Evolutionary conservation across 371 early-diverging fungal species (phyloP).

Genomic region (Mucor irregularis): DNA sequence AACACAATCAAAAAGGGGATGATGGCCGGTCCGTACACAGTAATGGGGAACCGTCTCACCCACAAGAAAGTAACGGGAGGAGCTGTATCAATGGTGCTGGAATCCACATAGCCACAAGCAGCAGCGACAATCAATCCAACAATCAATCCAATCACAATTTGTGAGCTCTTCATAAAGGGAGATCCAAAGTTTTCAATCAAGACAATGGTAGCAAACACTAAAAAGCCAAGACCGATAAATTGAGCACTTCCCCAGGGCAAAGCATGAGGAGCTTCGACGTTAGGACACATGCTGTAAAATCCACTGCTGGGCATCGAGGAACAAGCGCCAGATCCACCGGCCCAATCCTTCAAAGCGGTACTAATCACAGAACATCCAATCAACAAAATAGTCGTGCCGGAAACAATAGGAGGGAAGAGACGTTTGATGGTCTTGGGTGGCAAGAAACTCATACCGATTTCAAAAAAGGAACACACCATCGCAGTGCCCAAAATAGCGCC

Average conservation of each 20-base stretch:
- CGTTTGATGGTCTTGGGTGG: conserved; percentile 58
- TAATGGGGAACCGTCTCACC: conserved; percentile 58
- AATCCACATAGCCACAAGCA: conserved; percentile 59
- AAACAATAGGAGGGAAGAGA: conserved; percentile 63
- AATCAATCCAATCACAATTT: conserved; percentile 61
- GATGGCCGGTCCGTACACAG: conserved; percentile 65
- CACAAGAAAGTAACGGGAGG: conserved; percentile 62
- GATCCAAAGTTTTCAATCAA: conserved; percentile 67
- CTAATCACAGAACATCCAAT: conserved; percentile 60
- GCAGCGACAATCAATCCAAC: conserved; percentile 65
- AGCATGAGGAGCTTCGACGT: conserved; percentile 54
- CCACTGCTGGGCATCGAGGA: conserved; percentile 48
- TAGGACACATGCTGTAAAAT: conserved; percentile 57
- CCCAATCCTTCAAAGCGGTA: conserved; percentile 59
- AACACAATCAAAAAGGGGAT: conserved; percentile 63
- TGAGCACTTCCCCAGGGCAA: conserved; percentile 65
- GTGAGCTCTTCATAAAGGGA: conserved; percentile 65
- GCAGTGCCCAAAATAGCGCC: conserved; percentile 64
- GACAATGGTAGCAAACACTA: conserved; percentile 61
- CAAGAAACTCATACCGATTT: conserved; percentile 55
- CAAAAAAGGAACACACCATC: conserved; percentile 57
- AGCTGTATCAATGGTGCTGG: conserved; percentile 47
- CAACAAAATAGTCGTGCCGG: conserved; percentile 59
- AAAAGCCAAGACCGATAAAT: conserved; percentile 63
- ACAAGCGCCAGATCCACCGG: conserved; percentile 52